Base-by-base conservation (phyloP, 2,329 filamentous ascomycete species). In the Arthrobotrys sphaeroides region DNA sequence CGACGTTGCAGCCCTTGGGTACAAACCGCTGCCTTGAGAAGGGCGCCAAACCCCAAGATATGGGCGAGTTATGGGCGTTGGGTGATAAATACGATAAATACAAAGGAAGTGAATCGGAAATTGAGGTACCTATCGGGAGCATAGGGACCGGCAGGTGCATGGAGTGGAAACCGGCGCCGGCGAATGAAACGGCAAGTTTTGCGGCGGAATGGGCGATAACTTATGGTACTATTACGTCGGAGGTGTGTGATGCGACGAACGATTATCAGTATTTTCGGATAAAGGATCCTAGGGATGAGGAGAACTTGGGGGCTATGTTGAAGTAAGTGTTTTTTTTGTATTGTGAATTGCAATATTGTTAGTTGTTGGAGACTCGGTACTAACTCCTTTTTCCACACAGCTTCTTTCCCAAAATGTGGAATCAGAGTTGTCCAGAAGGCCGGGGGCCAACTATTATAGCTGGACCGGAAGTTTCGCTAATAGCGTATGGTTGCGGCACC, bases 131-230 rank as follows among this genome's bases (percentile, higher is more conserved):
- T n/a, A 20, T 74, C 3, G 62, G 55, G 3, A 74, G 47, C 22
- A 43, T 24, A n/a, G 70, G 62, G 9, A 68, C 70, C 2, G 70
- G 70, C 5, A 33, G 55, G 31, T 74, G 70, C 47, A 68, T 74
- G 55, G 16, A 68, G 31, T 74, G 47, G 36, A 31, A 24, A 20
- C 36, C 36, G 2, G 16, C 20, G 12, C 36, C 26, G 2, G 55
- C 36, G 12, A 68, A 68, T 7, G 12, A 57, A n/a, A 20, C 24
- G 3, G 4, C 24, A 10, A 38, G 57, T n/a, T 7, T 26, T 9
- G 62, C 55, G 9, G 10, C 13, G 4, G 31, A 40, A 5, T 13
- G 47, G 5, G 43, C 55, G 22, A 57, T 47, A 9, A 74, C 70
- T 1, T 74, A 61, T 20, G 70, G 70, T 2, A 68, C 38, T 33